A percentile compares a stretch with the other conserved stretches of the same genome.
Evolutionary conservation across 805 yeast genomes (phyloP).

Genomic region (Cyberlindnera veronae): DNA sequence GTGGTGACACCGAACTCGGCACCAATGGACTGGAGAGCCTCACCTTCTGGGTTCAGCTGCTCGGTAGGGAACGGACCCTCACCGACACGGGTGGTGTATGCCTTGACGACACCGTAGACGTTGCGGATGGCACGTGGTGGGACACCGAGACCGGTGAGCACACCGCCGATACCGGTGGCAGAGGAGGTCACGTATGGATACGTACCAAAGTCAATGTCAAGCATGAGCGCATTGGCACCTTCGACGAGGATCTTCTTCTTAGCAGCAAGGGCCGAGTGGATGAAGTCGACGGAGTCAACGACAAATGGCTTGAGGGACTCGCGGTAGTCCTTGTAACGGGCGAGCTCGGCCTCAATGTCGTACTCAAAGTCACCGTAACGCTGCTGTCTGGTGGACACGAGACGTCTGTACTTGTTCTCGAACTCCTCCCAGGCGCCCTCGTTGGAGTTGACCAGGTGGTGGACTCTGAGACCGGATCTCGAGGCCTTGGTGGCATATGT

Average conservation of each 20-base stretch:
- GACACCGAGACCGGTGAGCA: slow-evolving; percentile 90
- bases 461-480: slow-evolving; percentile 94
- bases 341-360: slow-evolving; percentile 77
- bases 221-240: slow-evolving; percentile 98
- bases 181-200: slow-evolving; percentile 97
- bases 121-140: slow-evolving; percentile 85
- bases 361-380: slow-evolving; percentile 93
- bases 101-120: slow-evolving; percentile 95
- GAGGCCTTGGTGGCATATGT: slow-evolving; percentile 96
- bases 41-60: slow-evolving; percentile 85
- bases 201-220: slow-evolving; percentile 96
- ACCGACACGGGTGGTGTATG: slow-evolving; percentile 98
- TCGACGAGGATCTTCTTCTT: slow-evolving; percentile 90
- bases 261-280: slow-evolving; percentile 68
- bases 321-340: slow-evolving; percentile 68
- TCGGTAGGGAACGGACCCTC: slow-evolving; percentile 99
- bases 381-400: slow-evolving; percentile 75
- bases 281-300: slow-evolving; percentile 84
- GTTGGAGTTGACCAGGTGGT: slow-evolving; percentile 86
- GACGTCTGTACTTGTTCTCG: slow-evolving; percentile 68
- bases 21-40: slow-evolving; percentile 83
- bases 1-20: slow-evolving; percentile 98
- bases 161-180: slow-evolving; percentile 97
- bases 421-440: slow-evolving; percentile 94
- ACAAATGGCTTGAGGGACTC: slow-evolving; percentile 83